Base-by-base conservation (phyloP, 305 asterid species). In the Euphrasia arctica region DNA sequence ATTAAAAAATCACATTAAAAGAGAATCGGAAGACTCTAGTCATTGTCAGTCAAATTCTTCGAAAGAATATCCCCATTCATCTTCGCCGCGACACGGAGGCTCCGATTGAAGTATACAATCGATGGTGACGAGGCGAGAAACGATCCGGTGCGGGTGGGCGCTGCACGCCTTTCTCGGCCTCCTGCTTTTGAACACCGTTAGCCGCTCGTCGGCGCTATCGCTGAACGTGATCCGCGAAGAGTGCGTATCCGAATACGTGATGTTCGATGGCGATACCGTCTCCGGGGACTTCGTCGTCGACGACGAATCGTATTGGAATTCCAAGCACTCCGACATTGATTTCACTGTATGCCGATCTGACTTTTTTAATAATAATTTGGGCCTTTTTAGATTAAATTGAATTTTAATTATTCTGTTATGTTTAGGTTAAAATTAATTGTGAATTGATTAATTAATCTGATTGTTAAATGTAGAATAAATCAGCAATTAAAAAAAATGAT, bases 231-330 rank as follows among this genome's bases (percentile, higher is more conserved):
- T 59, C 68, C 69, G 82, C 52, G 82, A 59, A 2, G 95, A 88
- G 74, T 88, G 95, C 68, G 84, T 88, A 0, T 83, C 69, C 71
- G 95, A 88, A 39, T 88, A 85, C 75, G 89, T 85, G 2, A 74
- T 66, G 39, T 82, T 82, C 71, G 83, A 82, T 52, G 90, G 79
- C 62, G 95, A 85, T 71, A 65, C 78, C 55, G 75, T 88, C 47
- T 78, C 93, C 9, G 95, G 95, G 8, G 85, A 88, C 77, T 85
- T 88, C 70, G 85, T 88, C 57, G 80, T 74, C 7, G 83, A 87
- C 65, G 83, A 75, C 70, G 90, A 83, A 11, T 63, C 69, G 49
- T 71, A 70, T 75, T 84, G 95, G 95, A 62, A 65, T 60, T 72
- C 88, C 52, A 83, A 81, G 71, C 81, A 78, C 71, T 82, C 90